Base-by-base conservation (phyloP, 1,284 basidiomycete genomes). In the Microbotryum saponariae region DNA sequence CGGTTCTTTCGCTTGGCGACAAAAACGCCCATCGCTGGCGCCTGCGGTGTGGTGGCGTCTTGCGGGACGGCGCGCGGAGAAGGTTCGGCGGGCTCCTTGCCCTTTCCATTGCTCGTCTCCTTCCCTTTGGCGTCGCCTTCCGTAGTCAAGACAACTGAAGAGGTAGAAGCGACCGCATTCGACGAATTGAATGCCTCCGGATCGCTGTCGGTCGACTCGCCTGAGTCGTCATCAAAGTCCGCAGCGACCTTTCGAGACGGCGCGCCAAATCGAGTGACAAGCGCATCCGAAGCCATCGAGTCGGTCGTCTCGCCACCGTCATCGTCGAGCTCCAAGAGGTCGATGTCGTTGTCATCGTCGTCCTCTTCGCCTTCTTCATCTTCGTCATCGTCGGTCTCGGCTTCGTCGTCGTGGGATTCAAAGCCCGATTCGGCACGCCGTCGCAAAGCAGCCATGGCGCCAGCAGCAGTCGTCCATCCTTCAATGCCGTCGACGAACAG, bases 271-370 rank as follows among this genome's bases (percentile, higher is more conserved):
- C 71, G 67, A 27, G 66, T 66, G 47, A 71, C 59, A 37, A 67
- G 66, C 58, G 68, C 71, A 29, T 70, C 67, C 47, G 70, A 70
- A 52, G 71, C 71, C 21, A 72, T 54, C 14, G 69, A 68, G 59
- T 72, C 71, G 33, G 71, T 72, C 1, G 71, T 71, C 25, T 70
- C 68, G 29, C 69, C 71, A 42, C 64, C 68, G 29, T 66, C 63
- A 25, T 62, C 66, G 25, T 29, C 33, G 27, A 53, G 33, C 18
- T 51, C 46, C 48, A 42, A 18, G 14, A 42, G 37, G 16, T 42
- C 37, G 16, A 42, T 42, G 37, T 42, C 37, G 37, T 42, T 16
- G 37, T 42, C 37, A 18, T 42, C 37, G 16, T 42, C 37, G 16
- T 42, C 37, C 16, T 42, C 37, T 12, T 42, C 37, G 8, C 51